Percentiles rank a stretch among this genome's conserved stretches.
Evolutionary conservation across 2,329 filamentous ascomycete genomes (phyloP).

Genomic region (Penicillium sp.): DNA sequence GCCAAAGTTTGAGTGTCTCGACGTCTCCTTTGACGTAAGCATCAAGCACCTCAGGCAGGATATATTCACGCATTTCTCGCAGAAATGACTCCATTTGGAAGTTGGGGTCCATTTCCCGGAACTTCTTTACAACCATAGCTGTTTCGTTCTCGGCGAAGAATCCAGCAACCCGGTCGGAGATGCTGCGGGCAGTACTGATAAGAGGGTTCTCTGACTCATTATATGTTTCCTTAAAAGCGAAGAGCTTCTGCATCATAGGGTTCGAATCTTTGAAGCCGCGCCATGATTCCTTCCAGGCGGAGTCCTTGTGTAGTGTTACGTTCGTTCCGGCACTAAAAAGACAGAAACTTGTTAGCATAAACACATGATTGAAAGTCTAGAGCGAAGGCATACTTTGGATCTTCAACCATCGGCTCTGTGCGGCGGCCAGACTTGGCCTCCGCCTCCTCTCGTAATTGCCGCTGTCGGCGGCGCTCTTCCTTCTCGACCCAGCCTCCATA

Average conservation of each 20-base stretch:
- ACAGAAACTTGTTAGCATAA: constrained; percentile 35
- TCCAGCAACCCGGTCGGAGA: constrained; percentile 88
- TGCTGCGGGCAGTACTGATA: constrained; percentile 88
- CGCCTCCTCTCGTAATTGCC: constrained; percentile 73
- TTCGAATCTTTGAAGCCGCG: constrained; percentile 89
- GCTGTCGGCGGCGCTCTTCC: constrained; percentile 82
- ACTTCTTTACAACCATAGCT: constrained; percentile 96
- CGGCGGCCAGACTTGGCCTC: constrained; percentile 58
- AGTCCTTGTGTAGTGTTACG: constrained; percentile 93
- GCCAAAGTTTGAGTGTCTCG: constrained; percentile 89
- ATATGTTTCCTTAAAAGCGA: constrained; percentile 83
- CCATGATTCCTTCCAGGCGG: constrained; percentile 99
- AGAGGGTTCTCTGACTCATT: constrained; percentile 97
- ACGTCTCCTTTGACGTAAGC: constrained; percentile 97
- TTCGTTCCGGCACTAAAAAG: constrained; percentile 81
- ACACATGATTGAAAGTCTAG: not conserved
- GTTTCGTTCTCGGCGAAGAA: constrained; percentile 99
- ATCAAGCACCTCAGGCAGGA: constrained; percentile 93
- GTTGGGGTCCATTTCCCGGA: constrained; percentile 90
- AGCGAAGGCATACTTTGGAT: constrained; percentile 74
- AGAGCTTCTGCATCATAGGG: constrained; percentile 85
- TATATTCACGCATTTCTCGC: constrained; percentile 95
- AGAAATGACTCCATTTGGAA: constrained; percentile 97
- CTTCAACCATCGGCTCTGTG: constrained; percentile 72
- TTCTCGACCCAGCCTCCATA: constrained; percentile 98